Conservation (phyloP, 139 green algal species). For the Asterochloris sp. region DNA sequence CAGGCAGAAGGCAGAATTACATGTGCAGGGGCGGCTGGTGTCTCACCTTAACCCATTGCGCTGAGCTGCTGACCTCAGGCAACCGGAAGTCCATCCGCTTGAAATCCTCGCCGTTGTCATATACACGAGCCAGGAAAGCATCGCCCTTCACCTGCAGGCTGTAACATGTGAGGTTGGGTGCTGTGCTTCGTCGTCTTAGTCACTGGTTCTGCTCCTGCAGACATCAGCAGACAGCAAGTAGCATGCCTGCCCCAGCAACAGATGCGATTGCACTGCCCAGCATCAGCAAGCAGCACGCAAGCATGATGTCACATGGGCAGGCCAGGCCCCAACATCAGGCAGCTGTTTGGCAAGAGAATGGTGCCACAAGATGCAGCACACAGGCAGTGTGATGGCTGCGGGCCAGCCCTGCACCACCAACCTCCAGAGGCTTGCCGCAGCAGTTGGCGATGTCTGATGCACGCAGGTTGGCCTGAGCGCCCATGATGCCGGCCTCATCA, state of each 20-base stretch:
- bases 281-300: too few species aligned
- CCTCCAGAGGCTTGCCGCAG: conserved; percentile 69
- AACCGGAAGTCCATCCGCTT: conserved; percentile 63
- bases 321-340: too few species aligned
- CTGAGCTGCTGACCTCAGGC: conserved; percentile 56
- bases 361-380: background rate
- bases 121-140: conserved; percentile 74
- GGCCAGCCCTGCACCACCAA: conserved; percentile 14
- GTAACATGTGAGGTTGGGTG: too few species aligned
- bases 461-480: conserved; percentile 62
- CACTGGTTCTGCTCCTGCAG: too few species aligned
- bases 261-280: too few species aligned
- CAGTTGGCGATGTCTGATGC: conserved; percentile 64
- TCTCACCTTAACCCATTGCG: conserved; percentile 50
- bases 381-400: too few species aligned
- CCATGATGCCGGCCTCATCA: conserved; percentile 64
- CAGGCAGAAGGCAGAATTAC: background rate
- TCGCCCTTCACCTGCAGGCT: conserved; percentile 71
- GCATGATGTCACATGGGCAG: too few species aligned
- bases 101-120: conserved; percentile 85
- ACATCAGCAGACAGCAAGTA: too few species aligned
- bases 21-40: background rate
- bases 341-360: background rate
- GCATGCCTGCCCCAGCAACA: too few species aligned
- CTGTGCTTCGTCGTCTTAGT: too few species aligned